phyloP scores from a whole-genome alignment of 148 eudicot genomes.

The Fagopyrum homotropicum region DNA sequence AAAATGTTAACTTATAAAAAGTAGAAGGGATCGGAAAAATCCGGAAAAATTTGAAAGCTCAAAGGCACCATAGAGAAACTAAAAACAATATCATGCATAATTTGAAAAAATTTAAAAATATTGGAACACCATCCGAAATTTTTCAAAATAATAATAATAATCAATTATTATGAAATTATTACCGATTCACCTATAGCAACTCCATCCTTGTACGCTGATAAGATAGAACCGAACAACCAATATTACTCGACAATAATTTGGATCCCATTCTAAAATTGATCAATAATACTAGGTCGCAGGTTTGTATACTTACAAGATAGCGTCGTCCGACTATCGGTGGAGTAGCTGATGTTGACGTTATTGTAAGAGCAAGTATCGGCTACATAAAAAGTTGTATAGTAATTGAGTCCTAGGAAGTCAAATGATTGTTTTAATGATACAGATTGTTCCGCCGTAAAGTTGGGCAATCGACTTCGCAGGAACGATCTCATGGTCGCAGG shows the following conservation, averaged over 20 bases:
- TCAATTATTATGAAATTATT: neutral
- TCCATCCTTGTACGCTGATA: neutral
- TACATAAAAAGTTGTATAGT: conserved; percentile 27
- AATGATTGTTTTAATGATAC: conserved; percentile 24
- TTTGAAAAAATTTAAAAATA: too few relatives aligned
- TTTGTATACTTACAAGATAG: conserved; percentile 13
- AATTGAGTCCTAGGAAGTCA: conserved; percentile 33
- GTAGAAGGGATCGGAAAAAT: too few relatives aligned
- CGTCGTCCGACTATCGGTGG: conserved; percentile 18
- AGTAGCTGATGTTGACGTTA: conserved; percentile 13
- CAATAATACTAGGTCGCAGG: too few relatives aligned
- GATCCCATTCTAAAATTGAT: too few relatives aligned
- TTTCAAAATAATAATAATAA: neutral
- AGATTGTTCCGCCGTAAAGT: conserved; percentile 23
- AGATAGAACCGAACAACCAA: too few relatives aligned
- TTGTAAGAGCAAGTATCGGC: conserved; percentile 2
- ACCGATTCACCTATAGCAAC: neutral
- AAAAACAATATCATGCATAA: too few relatives aligned
- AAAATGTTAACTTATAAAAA: too few relatives aligned
- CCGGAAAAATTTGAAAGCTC: too few relatives aligned
- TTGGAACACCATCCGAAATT: too few relatives aligned
- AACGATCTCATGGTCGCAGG: conserved; percentile 22
- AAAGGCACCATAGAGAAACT: too few relatives aligned
- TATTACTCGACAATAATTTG: too few relatives aligned
- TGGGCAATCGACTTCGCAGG: conserved; percentile 24